These are phyloP conservation scores for Hypocrella siamensis DNA, from an alignment of 2,329 filamentous ascomycete genomes.

Conservation along the genomic window DNA sequence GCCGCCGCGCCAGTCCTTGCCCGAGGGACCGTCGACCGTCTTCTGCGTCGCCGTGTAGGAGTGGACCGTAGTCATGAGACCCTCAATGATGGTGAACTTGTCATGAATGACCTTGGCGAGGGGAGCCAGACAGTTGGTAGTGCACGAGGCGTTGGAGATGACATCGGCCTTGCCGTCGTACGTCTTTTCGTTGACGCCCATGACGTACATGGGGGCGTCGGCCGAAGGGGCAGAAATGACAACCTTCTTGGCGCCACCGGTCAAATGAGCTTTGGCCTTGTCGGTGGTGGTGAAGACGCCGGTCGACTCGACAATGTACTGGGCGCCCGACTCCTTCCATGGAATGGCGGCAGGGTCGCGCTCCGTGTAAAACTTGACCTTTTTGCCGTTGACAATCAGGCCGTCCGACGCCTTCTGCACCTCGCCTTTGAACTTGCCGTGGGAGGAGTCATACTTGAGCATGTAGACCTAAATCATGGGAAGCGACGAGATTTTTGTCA, in stretches of 20 bases:
- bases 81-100: constrained; percentile 94
- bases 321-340: constrained; percentile 74
- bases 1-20: constrained; percentile 99
- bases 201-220: constrained; percentile 99
- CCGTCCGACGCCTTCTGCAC: constrained; percentile 56
- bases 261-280: constrained; percentile 87
- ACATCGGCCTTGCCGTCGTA: constrained; percentile 86
- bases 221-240: constrained; percentile 83
- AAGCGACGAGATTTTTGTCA: too few species aligned
- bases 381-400: constrained; percentile 87
- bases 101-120: constrained; percentile 99
- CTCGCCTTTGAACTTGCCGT: constrained; percentile 91
- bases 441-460: constrained; percentile 98
- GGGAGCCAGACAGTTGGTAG: constrained; percentile 99
- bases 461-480: constrained; percentile 87
- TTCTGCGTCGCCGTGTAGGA: constrained; percentile 99
- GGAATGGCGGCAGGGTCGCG: constrained; percentile 79
- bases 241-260: constrained; percentile 96
- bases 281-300: constrained; percentile 98
- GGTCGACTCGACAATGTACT: constrained; percentile 94
- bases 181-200: constrained; percentile 92
- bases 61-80: constrained; percentile 99
- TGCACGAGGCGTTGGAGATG: constrained; percentile 99
- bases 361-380: constrained; percentile 87
- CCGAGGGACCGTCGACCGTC: constrained; percentile 94